phyloP scores from a whole-genome alignment of 148 eudicot species.

The Euryodendron excelsum region DNA sequence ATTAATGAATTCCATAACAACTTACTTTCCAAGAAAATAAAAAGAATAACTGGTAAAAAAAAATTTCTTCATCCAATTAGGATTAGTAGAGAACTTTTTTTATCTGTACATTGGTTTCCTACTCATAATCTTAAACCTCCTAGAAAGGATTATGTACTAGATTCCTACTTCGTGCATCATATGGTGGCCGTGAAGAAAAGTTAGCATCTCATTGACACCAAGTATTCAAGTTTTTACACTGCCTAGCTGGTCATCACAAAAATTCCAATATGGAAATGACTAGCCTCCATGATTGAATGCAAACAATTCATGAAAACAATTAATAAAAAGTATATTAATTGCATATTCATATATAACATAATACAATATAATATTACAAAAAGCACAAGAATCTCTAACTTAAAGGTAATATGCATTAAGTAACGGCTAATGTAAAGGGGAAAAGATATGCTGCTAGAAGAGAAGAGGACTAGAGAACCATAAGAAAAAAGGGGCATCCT shows the following conservation, averaged over 20 bases:
- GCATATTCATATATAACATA: neutral
- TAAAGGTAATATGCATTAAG: no score
- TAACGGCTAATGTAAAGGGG: no score
- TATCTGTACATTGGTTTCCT: neutral
- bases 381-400: no score
- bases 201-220: neutral
- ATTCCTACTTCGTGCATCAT: neutral
- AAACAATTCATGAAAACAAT: neutral
- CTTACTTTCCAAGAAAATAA: neutral
- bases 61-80: no score
- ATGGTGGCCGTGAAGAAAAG: neutral
- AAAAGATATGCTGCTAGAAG: no score
- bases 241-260: neutral
- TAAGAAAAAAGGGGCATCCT: no score
- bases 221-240: neutral
- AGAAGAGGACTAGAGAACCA: no score
- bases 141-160: neutral
- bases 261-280: neutral
- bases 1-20: neutral
- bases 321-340: no score
- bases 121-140: neutral
- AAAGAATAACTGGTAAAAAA: no score
- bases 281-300: neutral
- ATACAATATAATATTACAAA: no score
- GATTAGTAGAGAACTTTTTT: no score